Base-by-base conservation (phyloP, 208 protist genomes). In the Leishmania arabica region DNA sequence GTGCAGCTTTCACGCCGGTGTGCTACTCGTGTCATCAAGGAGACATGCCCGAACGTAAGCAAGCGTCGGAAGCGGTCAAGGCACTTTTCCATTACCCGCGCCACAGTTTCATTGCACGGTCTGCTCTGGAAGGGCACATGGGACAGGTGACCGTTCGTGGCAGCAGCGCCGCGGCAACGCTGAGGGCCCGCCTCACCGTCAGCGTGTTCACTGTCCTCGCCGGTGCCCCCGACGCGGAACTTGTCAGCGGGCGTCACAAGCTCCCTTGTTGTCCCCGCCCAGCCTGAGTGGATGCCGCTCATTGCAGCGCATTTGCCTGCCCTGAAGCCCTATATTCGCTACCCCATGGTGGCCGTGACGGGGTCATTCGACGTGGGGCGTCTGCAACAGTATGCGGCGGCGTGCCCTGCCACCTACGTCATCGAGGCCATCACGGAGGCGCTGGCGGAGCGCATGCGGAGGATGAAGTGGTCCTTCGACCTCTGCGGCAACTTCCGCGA, bases 101-200 rank as follows among this genome's bases (percentile, higher is more conserved):
- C 58, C 53, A 71, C 58, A 71, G 78, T 47, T 76, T 77, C 70
- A 77, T 81, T 72, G 72, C 40, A 8, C 70, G 70, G 5, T 53
- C 69, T 45, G 58, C 70, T 19, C 31, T 81, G 54, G 69, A 71
- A 42, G 70, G 70, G 17, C 58, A 77, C n/a, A 54, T 77, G 70
- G 47, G 47, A 45, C 3, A 47, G 27, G 70, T 81, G 40, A 49
- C 47, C 1, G 78, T 77, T 31, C n/a, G 58, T 24, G 78, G 70
- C 78, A 75, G 70, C 56, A 71, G 56, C 58, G 31, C 42, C 5
- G 70, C 21, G 40, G 45, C 31, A 15, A 74, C 42, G 11, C 73
- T 80, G 42, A 17, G 71, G 19, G 74, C 75, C 1, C 75, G 53
- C 34, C 13, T 78, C 27, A 53, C 72, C 27, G 40, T 84, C n/a